Percentiles rank a stretch among this genome's conserved stretches.
Evolutionary conservation across 2,329 filamentous ascomycete species (phyloP).

Genomic region (Chaetothyriales sp.): DNA sequence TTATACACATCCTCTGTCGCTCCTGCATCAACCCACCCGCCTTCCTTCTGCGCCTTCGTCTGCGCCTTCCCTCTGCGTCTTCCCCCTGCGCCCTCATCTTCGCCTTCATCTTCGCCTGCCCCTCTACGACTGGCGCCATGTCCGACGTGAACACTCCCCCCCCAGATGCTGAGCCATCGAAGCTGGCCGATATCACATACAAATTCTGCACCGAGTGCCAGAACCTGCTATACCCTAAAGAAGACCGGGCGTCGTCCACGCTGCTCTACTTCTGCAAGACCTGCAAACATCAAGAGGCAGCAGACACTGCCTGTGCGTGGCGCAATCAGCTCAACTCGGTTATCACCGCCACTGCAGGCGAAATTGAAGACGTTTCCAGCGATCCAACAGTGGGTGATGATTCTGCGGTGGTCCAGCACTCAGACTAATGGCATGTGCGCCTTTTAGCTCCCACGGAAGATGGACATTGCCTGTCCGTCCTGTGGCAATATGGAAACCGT

Average conservation of each 20-base stretch:
- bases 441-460: conserved; percentile 64
- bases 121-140: conserved; percentile 2
- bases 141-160: conserved; percentile 26
- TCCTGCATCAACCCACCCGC: neutral
- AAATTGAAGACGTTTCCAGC: conserved; percentile 90
- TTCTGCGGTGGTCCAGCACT: conserved; percentile 20
- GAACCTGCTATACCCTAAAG: conserved; percentile 95
- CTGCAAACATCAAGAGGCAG: conserved; percentile 79
- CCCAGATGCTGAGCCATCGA: conserved; percentile 25
- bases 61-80: neutral
- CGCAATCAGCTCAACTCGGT: conserved; percentile 85
- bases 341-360: conserved; percentile 87
- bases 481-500: conserved; percentile 84
- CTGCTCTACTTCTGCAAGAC: conserved; percentile 94
- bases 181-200: conserved; percentile 59
- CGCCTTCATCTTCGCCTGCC: neutral
- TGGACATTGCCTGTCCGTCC: conserved; percentile 68
- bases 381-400: conserved; percentile 86
- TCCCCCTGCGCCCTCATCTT: neutral
- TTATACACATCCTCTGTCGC: neutral
- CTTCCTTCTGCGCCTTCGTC: neutral
- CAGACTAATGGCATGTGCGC: conserved; percentile 15
- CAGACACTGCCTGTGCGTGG: conserved; percentile 81
- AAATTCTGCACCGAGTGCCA: conserved; percentile 98
- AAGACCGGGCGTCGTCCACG: conserved; percentile 68